A percentile compares a stretch with the other conserved stretches of the same genome.
phyloP scores from a whole-genome alignment of 2,329 filamentous ascomycete genomes.

The Pseudogymnoascus sp. region DNA sequence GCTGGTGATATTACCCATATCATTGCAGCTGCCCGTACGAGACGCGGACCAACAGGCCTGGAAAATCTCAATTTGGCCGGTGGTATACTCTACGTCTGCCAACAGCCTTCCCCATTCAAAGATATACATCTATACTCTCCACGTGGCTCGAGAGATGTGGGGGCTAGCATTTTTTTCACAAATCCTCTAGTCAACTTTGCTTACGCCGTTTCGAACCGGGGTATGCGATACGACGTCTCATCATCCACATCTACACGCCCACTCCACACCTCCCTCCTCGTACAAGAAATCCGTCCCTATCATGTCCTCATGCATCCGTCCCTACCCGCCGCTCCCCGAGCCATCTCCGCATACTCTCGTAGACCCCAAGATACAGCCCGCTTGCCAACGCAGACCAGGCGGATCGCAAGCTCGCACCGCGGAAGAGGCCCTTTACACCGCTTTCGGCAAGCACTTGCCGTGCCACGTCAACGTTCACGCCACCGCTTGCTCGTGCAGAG shows the following conservation, averaged over 20 bases:
- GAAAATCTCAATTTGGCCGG: not conserved
- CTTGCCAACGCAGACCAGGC: slow-evolving; percentile 78
- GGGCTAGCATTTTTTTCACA: not conserved
- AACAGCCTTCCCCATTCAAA: not conserved
- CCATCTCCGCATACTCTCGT: slow-evolving; percentile 71
- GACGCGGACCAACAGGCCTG: not conserved
- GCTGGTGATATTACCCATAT: not conserved
- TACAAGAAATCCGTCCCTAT: not conserved
- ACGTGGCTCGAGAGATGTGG: not conserved
- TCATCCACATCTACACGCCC: not conserved
- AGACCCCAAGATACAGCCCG: slow-evolving; percentile 78
- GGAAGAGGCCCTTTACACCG: slow-evolving; percentile 68
- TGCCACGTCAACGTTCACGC: slow-evolving; percentile 47
- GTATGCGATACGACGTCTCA: not conserved
- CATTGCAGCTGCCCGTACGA: not conserved
- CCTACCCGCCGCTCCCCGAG: slow-evolving; percentile 28
- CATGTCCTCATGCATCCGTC: not conserved
- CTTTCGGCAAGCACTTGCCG: slow-evolving; percentile 57
- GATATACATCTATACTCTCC: slow-evolving; percentile 2
- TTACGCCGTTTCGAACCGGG: not conserved
- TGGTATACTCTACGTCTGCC: not conserved
- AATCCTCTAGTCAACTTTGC: not conserved
- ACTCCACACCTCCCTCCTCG: not conserved
- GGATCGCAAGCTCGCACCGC: slow-evolving; percentile 65
- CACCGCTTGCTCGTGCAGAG: slow-evolving; percentile 20